Evolutionary conservation across 2,329 filamentous ascomycete species (phyloP).

Genomic region (Botryosphaeria agaves): DNA sequence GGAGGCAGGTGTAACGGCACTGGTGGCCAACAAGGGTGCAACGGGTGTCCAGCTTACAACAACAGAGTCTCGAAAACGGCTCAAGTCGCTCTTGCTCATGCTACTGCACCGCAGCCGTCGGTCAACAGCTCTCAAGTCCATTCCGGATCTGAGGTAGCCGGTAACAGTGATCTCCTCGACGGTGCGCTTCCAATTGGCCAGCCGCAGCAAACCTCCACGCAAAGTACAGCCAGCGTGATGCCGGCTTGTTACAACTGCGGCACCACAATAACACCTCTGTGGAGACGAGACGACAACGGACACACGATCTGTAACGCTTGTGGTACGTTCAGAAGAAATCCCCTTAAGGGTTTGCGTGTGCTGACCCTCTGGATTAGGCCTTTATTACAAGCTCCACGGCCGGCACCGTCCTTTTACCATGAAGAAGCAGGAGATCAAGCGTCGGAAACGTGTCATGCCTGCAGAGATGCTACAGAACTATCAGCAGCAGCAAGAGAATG

Average conservation of each 20-base stretch:
- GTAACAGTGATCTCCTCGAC: no score
- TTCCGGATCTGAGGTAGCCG: constrained; percentile 6
- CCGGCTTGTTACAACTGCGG: constrained; percentile 95
- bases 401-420: constrained; percentile 89
- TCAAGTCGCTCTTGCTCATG: constrained; percentile 41
- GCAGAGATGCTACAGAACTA: constrained; percentile 28
- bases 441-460: constrained; percentile 84
- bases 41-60: constrained; percentile 93
- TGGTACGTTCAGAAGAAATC: constrained; percentile 41
- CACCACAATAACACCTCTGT: constrained; percentile 90
- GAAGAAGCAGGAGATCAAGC: constrained; percentile 96
- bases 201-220: constrained; percentile 7
- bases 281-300: constrained; percentile 83
- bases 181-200: constrained; percentile 6
- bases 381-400: constrained; percentile 94
- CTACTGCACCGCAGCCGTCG: background rate
- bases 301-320: constrained; percentile 98
- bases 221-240: constrained; percentile 42
- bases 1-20: constrained; percentile 93
- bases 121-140: constrained; percentile 5
- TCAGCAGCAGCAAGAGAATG: constrained; percentile 9
- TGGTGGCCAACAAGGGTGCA: constrained; percentile 84
- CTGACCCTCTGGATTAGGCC: constrained; percentile 33
- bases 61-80: constrained; percentile 84
- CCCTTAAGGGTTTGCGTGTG: constrained; percentile 4